A percentile compares a stretch with the other conserved stretches of the same genome.
phyloP scores from a whole-genome alignment of 768 basidiomycete species.

The Bullera alba region DNA sequence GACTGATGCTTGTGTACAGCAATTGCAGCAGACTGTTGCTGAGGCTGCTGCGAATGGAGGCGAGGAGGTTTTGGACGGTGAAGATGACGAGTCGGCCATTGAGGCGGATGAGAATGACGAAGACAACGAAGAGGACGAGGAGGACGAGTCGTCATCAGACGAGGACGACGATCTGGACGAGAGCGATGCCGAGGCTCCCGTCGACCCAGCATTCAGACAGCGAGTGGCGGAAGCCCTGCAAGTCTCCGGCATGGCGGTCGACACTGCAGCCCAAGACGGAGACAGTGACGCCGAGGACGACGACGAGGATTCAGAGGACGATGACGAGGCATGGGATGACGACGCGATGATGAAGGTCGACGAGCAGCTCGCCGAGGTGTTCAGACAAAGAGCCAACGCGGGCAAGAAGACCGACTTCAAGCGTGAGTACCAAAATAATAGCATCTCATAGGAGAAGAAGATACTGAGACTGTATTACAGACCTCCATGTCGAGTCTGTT shows the following conservation, averaged over 20 bases:
- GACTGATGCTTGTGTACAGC: constrained; percentile 54
- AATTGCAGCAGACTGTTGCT: constrained; percentile 65
- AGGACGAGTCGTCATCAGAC: constrained; percentile 28
- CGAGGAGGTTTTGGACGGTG: constrained; percentile 30
- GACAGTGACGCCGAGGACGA: constrained; percentile 53
- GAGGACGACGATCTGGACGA: constrained; percentile 47
- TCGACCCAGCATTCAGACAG: constrained; percentile 55
- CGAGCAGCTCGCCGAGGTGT: constrained; percentile 79
- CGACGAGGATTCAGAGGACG: constrained; percentile 58
- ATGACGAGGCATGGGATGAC: constrained; percentile 62
- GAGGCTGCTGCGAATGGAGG: constrained; percentile 47
- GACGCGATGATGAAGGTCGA: constrained; percentile 98
- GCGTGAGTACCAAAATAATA: constrained; percentile 24
- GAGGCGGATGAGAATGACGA: constrained; percentile 34
- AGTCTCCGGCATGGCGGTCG: constrained; percentile 44
- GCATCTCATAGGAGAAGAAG: too few species aligned
- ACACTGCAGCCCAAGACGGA: constrained; percentile 51
- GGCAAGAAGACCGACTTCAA: constrained; percentile 28
- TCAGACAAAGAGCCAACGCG: constrained; percentile 54
- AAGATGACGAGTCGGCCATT: constrained; percentile 18
- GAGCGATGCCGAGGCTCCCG: constrained; percentile 41
- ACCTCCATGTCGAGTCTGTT: constrained; percentile 75
- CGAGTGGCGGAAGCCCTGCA: constrained; percentile 54
- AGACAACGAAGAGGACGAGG: constrained; percentile 27
- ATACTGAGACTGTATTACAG: constrained; percentile 19